These are phyloP conservation scores for Pseudogymnoascus sp. DNA, from an alignment of 2,329 filamentous ascomycete species.

Conservation along the genomic window DNA sequence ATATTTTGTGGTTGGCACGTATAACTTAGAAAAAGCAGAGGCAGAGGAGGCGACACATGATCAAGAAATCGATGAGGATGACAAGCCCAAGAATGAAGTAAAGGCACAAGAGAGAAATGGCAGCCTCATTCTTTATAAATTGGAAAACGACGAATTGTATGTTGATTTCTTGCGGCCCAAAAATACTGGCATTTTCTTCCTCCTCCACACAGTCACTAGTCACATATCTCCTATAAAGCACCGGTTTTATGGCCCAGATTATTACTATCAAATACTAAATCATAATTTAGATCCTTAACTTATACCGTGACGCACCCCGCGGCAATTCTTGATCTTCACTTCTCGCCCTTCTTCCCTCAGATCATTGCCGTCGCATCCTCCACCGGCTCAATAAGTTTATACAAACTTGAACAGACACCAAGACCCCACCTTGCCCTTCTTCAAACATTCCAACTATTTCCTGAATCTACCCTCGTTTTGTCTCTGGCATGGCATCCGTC, in stretches of 20 bases:
- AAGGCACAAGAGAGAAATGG: slow-evolving; percentile 62
- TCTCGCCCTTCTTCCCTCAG: slow-evolving; percentile 50
- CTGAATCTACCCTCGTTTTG: slow-evolving; percentile 58
- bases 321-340: slow-evolving; percentile 81
- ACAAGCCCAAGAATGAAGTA: slow-evolving; percentile 16
- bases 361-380: slow-evolving; percentile 73
- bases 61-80: slow-evolving; percentile 6
- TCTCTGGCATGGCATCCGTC: slow-evolving; percentile 68
- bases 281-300: slow-evolving; percentile 42
- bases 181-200: not conserved
- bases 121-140: slow-evolving; percentile 61
- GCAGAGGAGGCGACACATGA: slow-evolving; percentile 14
- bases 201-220: slow-evolving; percentile 14
- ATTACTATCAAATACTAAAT: not conserved
- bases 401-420: slow-evolving; percentile 38
- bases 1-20: slow-evolving; percentile 77
- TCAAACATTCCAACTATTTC: slow-evolving; percentile 44
- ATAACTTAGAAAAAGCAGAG: slow-evolving; percentile 58
- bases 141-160: slow-evolving; percentile 52
- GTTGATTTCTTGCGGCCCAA: slow-evolving; percentile 26
- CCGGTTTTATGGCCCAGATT: not conserved
- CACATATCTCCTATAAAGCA: not conserved
- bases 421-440: slow-evolving; percentile 31
- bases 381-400: slow-evolving; percentile 63
- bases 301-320: slow-evolving; percentile 59